A percentile compares a stretch with the other conserved stretches of the same genome.
Conservation (phyloP, 2,329 filamentous ascomycete species). For the Beauveria brongniartii region DNA sequence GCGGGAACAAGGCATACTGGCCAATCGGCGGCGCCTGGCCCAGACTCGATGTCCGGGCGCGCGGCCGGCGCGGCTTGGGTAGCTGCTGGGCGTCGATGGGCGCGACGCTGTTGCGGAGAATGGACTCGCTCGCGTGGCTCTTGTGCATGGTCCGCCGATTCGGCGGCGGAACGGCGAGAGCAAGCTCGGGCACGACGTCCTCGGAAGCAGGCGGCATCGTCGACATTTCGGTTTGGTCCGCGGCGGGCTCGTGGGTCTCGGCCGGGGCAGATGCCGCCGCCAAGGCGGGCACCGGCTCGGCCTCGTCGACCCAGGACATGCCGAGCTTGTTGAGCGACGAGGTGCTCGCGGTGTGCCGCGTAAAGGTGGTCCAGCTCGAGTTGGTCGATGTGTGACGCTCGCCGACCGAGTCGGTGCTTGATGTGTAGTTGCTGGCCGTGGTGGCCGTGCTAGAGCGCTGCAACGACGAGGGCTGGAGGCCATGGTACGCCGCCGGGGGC, state of each 20-base stretch:
- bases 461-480: slow-evolving; percentile 21
- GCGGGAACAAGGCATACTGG: slow-evolving; percentile 39
- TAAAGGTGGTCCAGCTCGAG: slow-evolving; percentile 46
- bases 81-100: slow-evolving; percentile 24
- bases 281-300: slow-evolving; percentile 21
- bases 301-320: slow-evolving; percentile 22
- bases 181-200: slow-evolving; percentile 29
- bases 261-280: background rate
- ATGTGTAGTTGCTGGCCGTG: slow-evolving; percentile 37
- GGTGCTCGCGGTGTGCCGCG: slow-evolving; percentile 46
- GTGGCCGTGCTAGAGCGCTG: slow-evolving; percentile 49
- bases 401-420: slow-evolving; percentile 36
- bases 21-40: slow-evolving; percentile 37
- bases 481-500: slow-evolving; percentile 14
- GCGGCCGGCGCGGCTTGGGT: slow-evolving; percentile 26
- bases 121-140: slow-evolving; percentile 30
- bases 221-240: slow-evolving; percentile 16
- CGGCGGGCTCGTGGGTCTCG: background rate
- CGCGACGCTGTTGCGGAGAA: slow-evolving; percentile 22
- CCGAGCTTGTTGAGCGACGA: slow-evolving; percentile 33
- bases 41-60: slow-evolving; percentile 39
- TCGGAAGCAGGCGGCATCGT: slow-evolving; percentile 18
- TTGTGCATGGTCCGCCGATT: slow-evolving; percentile 24
- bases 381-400: slow-evolving; percentile 46
- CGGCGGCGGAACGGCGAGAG: slow-evolving; percentile 19